Evolutionary conservation across 2,329 filamentous ascomycete species (phyloP).

Genomic region (Calonectria pseudoturangicola): DNA sequence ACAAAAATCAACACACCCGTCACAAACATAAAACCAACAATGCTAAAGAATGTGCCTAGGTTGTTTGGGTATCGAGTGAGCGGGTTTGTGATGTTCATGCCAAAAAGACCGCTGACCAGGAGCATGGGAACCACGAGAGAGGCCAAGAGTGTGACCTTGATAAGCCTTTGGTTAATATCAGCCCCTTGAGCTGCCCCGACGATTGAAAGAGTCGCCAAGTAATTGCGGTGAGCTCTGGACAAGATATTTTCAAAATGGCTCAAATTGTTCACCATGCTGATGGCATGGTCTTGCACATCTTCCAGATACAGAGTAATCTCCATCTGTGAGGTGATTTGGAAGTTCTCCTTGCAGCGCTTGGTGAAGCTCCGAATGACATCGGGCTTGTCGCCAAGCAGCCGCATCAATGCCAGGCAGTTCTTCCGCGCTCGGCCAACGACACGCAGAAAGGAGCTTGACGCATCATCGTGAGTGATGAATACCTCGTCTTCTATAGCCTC

Average conservation of each 20-base stretch:
- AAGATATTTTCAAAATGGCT: slow-evolving; percentile 98
- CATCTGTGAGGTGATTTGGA: slow-evolving; percentile 94
- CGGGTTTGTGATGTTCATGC: slow-evolving; percentile 89
- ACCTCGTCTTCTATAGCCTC: slow-evolving; percentile 97
- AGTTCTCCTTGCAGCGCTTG: slow-evolving; percentile 98
- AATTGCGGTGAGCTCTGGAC: slow-evolving; percentile 94
- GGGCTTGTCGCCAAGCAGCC: slow-evolving; percentile 94
- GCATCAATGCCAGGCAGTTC: slow-evolving; percentile 94
- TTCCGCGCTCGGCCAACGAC: slow-evolving; percentile 94
- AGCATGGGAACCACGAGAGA: slow-evolving; percentile 97
- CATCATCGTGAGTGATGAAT: slow-evolving; percentile 92
- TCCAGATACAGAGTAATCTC: slow-evolving; percentile 97
- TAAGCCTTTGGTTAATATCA: slow-evolving; percentile 89
- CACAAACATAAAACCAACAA: slow-evolving; percentile 70
- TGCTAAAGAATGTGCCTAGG: slow-evolving; percentile 73
- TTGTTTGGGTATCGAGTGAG: slow-evolving; percentile 70
- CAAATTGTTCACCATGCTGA: slow-evolving; percentile 98
- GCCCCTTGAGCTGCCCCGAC: slow-evolving; percentile 93
- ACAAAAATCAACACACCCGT: slow-evolving; percentile 70
- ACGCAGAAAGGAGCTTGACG: slow-evolving; percentile 90
- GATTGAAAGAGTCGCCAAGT: slow-evolving; percentile 94
- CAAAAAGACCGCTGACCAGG: slow-evolving; percentile 89
- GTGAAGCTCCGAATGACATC: slow-evolving; percentile 98
- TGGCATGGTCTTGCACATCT: slow-evolving; percentile 99
- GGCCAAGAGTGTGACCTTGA: slow-evolving; percentile 95